Base-by-base conservation (phyloP, 495 filamentous ascomycete species). In the Penicillium cosmopolitanum region DNA sequence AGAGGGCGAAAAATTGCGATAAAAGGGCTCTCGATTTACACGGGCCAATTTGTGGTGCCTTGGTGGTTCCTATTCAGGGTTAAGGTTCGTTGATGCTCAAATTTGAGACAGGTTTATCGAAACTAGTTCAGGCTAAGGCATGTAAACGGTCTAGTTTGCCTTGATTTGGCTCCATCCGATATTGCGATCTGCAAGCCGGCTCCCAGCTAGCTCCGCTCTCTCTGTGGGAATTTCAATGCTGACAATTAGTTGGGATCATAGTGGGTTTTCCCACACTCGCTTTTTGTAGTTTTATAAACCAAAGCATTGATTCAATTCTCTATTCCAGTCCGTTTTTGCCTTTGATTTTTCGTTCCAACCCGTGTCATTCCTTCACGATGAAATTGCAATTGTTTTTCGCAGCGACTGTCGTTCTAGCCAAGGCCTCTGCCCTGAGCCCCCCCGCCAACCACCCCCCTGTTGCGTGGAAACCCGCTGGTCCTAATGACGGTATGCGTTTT, bases 51-150 rank as follows among this genome's bases (percentile, higher is more conserved):
- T n/a, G 42, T 44, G 42, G 42, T 44, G 42, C 15, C 15, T 10
- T 18, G 15, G 5, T 19, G 42, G 16, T 44, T 44, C n/a, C 16
- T 44, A 21, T n/a, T 44, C 16, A 18, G 13, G 15, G 42, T 19
- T 44, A 44, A 44, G 42, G 46, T 48, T 48, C 23, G 23, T 28
- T 5, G 23, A 13, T 48, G 9, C 46, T 19, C 46, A 48, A 48
- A 48, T 48, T 48, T 48, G 46, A 48, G 46, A 48, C 46, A 48
- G 16, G 42, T 44, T 44, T 44, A 44, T 44, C 42, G 42, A 44
- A 44, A 19, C 42, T 44, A 44, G 16, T 16, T 0, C n/a, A 19
- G 16, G 16, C 16, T 44, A 18, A 44, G 15, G n/a, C 7, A 16
- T 44, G 4, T 16, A 16, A 44, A 10, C n/a, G 5, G 42, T 16